phyloP scores from a whole-genome alignment of 306 rosid species.

The barrel medic (Medicago truncatula) region MtrunA17r5.0-ANR NC_053048.1:5508501-5509000 shows the following conservation, averaged over 20 bases:
- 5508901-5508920: constrained; percentile 98
- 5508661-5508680: constrained; percentile 85
- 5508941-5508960: constrained; percentile 72
- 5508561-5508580: constrained; percentile 95
- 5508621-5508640: constrained; percentile 93
- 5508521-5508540: constrained; percentile 96
- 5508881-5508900: constrained; percentile 81
- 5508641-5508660: constrained; percentile 78
- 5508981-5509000: constrained; percentile 25
- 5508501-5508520: constrained; percentile 66
- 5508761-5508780: constrained; percentile 96
- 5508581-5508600: constrained; percentile 98
- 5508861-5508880: constrained; percentile 89
- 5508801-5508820: constrained; percentile 86
- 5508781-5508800: constrained; percentile 85
- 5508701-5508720: constrained; percentile 62
- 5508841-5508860: constrained; percentile 72
- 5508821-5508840: constrained; percentile 81
- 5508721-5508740: constrained; percentile 86
- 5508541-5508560: constrained; percentile 88
- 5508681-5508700: constrained; percentile 67
- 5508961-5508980: constrained; percentile 42
- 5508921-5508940: constrained; percentile 96
- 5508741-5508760: constrained; percentile 94
- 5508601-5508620: constrained; percentile 77